Percentiles rank a stretch among this genome's conserved stretches.
Conservation (phyloP, 768 basidiomycete species). For the Leccinum fibrillosum region DNA sequence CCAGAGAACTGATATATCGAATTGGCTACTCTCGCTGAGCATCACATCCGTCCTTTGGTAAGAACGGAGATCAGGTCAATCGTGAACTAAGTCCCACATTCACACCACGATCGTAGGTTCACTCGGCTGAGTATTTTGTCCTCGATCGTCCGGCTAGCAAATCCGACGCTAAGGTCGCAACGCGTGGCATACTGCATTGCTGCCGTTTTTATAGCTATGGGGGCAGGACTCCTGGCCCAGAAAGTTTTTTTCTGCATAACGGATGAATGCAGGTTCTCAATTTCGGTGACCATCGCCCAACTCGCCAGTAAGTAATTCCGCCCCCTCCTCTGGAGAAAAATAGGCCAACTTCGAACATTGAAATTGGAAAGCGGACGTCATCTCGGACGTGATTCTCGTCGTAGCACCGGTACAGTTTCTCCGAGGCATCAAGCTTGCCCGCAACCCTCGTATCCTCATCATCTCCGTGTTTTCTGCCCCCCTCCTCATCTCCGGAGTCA, state of each 20-base stretch:
- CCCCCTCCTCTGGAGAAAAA: background rate
- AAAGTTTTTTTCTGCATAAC: constrained; percentile 17
- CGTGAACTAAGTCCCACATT: background rate
- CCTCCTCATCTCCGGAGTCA: constrained; percentile 18
- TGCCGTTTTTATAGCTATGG: constrained; percentile 14
- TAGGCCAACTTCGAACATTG: background rate
- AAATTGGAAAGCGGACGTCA: constrained; percentile 16
- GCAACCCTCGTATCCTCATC: constrained; percentile 19
- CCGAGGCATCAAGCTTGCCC: constrained; percentile 13
- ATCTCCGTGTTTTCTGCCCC: constrained; percentile 21
- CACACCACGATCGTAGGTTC: constrained; percentile 13
- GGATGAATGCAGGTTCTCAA: background rate
- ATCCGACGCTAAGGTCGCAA: constrained; percentile 9
- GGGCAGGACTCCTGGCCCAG: constrained; percentile 14
- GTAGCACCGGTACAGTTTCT: constrained; percentile 12
- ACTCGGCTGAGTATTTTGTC: constrained; percentile 27
- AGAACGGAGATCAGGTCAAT: background rate
- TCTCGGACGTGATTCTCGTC: constrained; percentile 23
- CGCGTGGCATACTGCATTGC: constrained; percentile 15
- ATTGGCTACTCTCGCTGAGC: constrained; percentile 20
- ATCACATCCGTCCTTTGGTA: constrained; percentile 23
- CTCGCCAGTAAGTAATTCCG: constrained; percentile 23
- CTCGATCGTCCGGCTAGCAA: constrained; percentile 23
- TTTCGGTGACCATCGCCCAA: constrained; percentile 14
- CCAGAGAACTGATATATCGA: background rate